These are phyloP conservation scores for Diplodia mutila DNA, from an alignment of 2,329 filamentous ascomycete species.

Conservation along the genomic window DNA sequence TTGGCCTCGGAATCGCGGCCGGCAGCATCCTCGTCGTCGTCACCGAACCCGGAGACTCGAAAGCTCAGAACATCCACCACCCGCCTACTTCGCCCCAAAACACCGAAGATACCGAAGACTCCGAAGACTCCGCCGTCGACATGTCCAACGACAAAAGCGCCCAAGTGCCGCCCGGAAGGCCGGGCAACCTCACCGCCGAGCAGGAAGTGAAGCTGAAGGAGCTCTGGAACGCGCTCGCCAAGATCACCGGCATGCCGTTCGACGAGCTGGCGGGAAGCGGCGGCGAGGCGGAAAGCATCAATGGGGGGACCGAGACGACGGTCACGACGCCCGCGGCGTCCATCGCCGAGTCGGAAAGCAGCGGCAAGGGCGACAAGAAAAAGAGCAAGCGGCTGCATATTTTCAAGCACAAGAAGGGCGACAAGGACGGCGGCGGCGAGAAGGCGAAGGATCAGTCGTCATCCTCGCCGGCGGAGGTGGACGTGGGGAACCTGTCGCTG, in stretches of 20 bases:
- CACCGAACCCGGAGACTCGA: slow-evolving; percentile 18
- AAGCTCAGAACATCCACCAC: not conserved
- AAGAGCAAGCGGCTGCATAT: slow-evolving; percentile 72
- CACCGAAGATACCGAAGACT: slow-evolving; percentile 7
- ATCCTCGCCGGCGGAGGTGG: slow-evolving; percentile 38
- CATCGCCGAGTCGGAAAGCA: slow-evolving; percentile 30
- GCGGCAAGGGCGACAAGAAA: slow-evolving; percentile 50
- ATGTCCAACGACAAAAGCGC: slow-evolving; percentile 42
- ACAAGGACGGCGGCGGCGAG: slow-evolving; percentile 53
- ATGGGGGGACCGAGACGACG: slow-evolving; percentile 8
- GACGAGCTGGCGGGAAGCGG: slow-evolving; percentile 74
- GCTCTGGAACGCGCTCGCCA: slow-evolving; percentile 71
- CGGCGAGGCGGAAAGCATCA: slow-evolving; percentile 28
- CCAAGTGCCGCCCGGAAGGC: slow-evolving; percentile 66
- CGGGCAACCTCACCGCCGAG: slow-evolving; percentile 85
- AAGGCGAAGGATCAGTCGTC: slow-evolving; percentile 35
- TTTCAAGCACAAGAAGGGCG: slow-evolving; percentile 58
- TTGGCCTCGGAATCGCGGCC: slow-evolving; percentile 39
- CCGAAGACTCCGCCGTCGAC: not conserved
- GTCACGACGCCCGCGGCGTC: slow-evolving; percentile 19
- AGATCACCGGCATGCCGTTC: slow-evolving; percentile 58
- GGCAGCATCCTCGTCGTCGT: slow-evolving; percentile 36
- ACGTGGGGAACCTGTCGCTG: slow-evolving; percentile 40
- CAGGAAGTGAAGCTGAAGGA: slow-evolving; percentile 87
- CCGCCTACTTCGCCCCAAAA: slow-evolving; percentile 26